Conservation (phyloP, 495 filamentous ascomycete genomes). For the Penicillium coprophilum region DNA sequence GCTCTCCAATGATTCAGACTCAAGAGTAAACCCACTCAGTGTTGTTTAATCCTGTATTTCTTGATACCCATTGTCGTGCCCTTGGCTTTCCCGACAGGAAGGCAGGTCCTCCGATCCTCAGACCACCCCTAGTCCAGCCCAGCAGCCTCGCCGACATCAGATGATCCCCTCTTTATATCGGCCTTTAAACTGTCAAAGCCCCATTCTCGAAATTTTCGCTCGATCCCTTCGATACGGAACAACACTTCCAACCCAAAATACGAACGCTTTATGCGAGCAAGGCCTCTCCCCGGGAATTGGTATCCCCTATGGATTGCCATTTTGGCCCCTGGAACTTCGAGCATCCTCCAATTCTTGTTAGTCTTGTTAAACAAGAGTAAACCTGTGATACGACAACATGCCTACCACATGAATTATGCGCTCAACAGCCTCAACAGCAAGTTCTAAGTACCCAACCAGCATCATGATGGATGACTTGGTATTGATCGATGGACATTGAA, state of each 20-base stretch:
- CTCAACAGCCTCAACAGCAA: background rate
- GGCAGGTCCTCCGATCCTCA: background rate
- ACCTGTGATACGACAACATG: too few relatives aligned
- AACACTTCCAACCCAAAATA: background rate
- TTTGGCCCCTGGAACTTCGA: background rate
- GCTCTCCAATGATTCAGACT: conserved; percentile 18
- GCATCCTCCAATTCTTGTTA: background rate
- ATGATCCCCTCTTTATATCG: background rate
- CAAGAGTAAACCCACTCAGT: conserved; percentile 18
- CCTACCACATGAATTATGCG: background rate
- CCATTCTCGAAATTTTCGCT: background rate
- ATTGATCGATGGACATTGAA: background rate
- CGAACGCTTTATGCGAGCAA: background rate
- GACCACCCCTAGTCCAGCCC: background rate
- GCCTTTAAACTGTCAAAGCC: background rate
- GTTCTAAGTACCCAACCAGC: background rate
- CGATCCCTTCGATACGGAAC: background rate
- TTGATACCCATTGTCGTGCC: conserved; percentile 2
- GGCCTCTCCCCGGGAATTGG: background rate
- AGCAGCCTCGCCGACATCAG: background rate
- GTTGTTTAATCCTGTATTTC: conserved; percentile 2
- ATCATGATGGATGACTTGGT: background rate
- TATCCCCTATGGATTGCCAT: background rate
- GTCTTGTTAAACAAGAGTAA: too few relatives aligned
- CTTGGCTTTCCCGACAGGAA: background rate